Evolutionary conservation across 1,284 basidiomycete genomes (phyloP), one percentile per base, ranked within the genome.

Genomic region (Cutaneotrichosporon sp.): DNA sequence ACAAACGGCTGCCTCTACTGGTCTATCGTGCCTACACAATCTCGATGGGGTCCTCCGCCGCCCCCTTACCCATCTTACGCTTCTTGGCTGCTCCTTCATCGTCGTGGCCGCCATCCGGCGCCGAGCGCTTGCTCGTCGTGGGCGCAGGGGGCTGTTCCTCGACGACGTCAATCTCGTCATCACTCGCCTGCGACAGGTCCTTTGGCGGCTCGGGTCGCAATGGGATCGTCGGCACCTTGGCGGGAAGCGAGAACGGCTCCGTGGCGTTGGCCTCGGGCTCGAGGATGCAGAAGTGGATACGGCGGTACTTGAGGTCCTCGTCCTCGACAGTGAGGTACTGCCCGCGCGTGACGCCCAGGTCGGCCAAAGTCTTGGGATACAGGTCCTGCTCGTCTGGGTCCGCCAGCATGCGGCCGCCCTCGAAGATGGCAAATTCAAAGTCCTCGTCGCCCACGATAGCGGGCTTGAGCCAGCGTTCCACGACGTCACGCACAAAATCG

Each of bases 281-380:
- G 40, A 82, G 81, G 23, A 94, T 68, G 2, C 81, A 85, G n/a
- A 92, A 79, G 13, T 84, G 80, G 41, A 93, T 80, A 2, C 85
- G 87, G 10, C 79, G 82, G 68, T 78, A 81, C 60, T 84, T 83
- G n/a, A 82, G 86, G 40, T 94, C 90, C 48, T 75, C 73, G 58
- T 75, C 74, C 42, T 85, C 85, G 22, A 97, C 84, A 1, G 84
- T 85, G 61, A 98, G 68, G 73, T 93, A 90, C 73, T 85, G 90
- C 13, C 74, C 74, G 5, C 73, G 58, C 13, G 52, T 63, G 12
- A 76, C 51, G 4, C 65, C 70, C 21, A 76, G 55, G 14, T 73
- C 69, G 17, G 56, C 70, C 44, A 76, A 55, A 17, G 72, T 71
- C 51, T 66, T 67, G 15, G 43, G 60, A 42, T 65, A 60, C 49